Conservation (phyloP, 805 yeast genomes). For the Metschnikowia anglica region DNA sequence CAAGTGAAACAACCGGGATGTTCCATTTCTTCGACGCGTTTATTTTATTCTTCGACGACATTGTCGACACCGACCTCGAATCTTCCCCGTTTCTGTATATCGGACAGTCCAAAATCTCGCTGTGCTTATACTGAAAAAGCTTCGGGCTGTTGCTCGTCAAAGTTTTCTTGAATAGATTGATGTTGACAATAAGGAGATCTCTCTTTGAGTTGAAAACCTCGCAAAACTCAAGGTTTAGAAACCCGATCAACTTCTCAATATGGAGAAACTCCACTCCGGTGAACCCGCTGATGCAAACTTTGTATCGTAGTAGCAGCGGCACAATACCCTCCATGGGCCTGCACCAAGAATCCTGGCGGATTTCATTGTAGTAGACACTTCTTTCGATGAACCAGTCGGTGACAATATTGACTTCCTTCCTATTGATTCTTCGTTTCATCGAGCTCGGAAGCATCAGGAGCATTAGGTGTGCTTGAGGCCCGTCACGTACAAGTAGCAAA, state of each 20-base stretch:
- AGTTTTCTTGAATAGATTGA: conserved; percentile 43
- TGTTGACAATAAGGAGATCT: conserved; percentile 57
- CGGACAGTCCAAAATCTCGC: conserved; percentile 37
- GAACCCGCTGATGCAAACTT: conserved; percentile 67
- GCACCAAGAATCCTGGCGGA: conserved; percentile 63
- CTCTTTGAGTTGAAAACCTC: conserved; percentile 50
- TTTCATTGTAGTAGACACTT: conserved; percentile 54
- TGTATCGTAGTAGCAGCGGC: conserved; percentile 25
- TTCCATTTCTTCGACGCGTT: conserved; percentile 57
- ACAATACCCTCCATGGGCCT: conserved; percentile 44
- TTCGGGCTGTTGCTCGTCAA: conserved; percentile 40
- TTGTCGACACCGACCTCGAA: conserved; percentile 31
- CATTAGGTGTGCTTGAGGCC: conserved; percentile 28
- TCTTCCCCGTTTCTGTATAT: conserved; percentile 24
- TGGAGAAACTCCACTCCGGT: conserved; percentile 75
- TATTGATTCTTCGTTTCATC: conserved; percentile 25
- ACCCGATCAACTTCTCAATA: conserved; percentile 57
- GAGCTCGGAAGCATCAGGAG: conserved; percentile 27
- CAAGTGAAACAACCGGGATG: conserved; percentile 57
- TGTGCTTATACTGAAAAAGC: conserved; percentile 37
- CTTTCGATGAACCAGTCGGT: conserved; percentile 86
- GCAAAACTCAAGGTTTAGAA: conserved; percentile 51
- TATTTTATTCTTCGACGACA: conserved; percentile 53
- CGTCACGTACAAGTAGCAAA: conserved; percentile 31
- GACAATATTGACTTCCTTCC: conserved; percentile 34